These are phyloP conservation scores for Paraphaeosphaeria minitans DNA, from an alignment of 2,329 filamentous ascomycete genomes.

Conservation along the genomic window DNA sequence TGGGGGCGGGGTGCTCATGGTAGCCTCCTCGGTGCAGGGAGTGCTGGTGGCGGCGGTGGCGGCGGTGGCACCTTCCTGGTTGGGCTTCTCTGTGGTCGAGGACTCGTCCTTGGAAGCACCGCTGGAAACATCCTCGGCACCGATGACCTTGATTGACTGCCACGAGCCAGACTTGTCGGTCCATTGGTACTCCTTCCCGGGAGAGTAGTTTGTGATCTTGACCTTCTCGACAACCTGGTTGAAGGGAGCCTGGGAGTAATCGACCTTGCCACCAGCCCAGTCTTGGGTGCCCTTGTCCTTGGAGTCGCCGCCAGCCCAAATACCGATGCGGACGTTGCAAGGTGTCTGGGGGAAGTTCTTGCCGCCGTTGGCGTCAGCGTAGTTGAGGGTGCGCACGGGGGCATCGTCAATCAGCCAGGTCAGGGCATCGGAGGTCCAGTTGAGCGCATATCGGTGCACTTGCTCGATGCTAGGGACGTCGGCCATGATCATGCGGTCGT, in stretches of 20 bases:
- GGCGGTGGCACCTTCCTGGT: slow-evolving; percentile 2
- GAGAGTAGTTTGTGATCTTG: slow-evolving; percentile 59
- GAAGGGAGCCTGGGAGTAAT: slow-evolving; percentile 56
- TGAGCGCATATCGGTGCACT: slow-evolving; percentile 70
- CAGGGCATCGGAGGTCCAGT: slow-evolving; percentile 71
- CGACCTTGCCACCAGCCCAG: slow-evolving; percentile 68
- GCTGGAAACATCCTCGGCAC: slow-evolving; percentile 11
- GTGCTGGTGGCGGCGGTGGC: slow-evolving; percentile 7
- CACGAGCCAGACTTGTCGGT: slow-evolving; percentile 55
- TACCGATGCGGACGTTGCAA: slow-evolving; percentile 60
- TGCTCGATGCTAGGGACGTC: slow-evolving; percentile 62
- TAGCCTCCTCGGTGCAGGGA: slow-evolving; percentile 12
- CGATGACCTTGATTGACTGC: slow-evolving; percentile 55
- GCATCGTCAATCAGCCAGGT: slow-evolving; percentile 73
- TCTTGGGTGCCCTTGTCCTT: slow-evolving; percentile 63
- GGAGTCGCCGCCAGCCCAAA: slow-evolving; percentile 56
- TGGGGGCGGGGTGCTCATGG: slow-evolving; percentile 12
- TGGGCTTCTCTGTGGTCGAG: not conserved
- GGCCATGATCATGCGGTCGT: slow-evolving; percentile 71
- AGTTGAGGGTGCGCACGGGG: slow-evolving; percentile 67
- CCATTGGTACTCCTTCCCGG: slow-evolving; percentile 57
- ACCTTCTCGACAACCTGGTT: slow-evolving; percentile 59
- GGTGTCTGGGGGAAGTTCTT: slow-evolving; percentile 76
- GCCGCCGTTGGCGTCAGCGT: slow-evolving; percentile 62
- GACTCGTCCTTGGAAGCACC: not conserved